Base-by-base conservation (phyloP, 352 stramenopile genomes). In the Globisporangium okanoganense region DNA sequence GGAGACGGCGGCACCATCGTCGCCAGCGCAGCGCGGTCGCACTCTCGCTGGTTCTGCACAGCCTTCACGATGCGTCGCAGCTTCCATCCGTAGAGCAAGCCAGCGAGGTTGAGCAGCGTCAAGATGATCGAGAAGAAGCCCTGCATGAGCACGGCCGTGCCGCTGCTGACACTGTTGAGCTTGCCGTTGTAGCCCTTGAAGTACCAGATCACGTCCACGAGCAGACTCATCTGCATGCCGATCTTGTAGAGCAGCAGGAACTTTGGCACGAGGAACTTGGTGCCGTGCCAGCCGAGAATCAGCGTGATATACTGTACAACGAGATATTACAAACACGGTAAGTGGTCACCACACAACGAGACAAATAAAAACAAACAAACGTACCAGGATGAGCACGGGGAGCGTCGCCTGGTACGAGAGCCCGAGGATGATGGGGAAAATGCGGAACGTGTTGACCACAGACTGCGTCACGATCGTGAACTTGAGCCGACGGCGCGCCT, bases 241-340 rank as follows among this genome's bases (percentile, higher is more conserved):
- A 95, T 88, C 66, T 95, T 95, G 78, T 94, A 95, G 56, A 89
- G 81, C 25, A 95, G 75, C 58, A 95, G 62, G 61, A 92, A 95
- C 59, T 90, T 88, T 40, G 83, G 81, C 27, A 88, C 79, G 22
- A 95, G 72, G 70, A 94, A 94, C 56, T 92, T 94, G n/a, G 79
- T 88, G 56, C 87, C 87, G 65, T 95, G 87, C 87, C 87, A 95
- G 8, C 87, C 87, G 59, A 95, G 75, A 63, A 95, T 85, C 22
- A 95, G 64, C 38, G 87, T 95, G 29, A 94, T 65, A 61, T 94
- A 94, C 78, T 87, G 53, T 18, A 36, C 16, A 66, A 12, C 25
- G n/a, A 22, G 38, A 31, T 10, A 53, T 18, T 2, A 43, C 18
- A 52, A 14, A n/a, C 33, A 31, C 2, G 27, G 33, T 57, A n/a